Base-by-base conservation (phyloP, 164 flowering plant genomes). In the Magnolia sinica region DNA sequence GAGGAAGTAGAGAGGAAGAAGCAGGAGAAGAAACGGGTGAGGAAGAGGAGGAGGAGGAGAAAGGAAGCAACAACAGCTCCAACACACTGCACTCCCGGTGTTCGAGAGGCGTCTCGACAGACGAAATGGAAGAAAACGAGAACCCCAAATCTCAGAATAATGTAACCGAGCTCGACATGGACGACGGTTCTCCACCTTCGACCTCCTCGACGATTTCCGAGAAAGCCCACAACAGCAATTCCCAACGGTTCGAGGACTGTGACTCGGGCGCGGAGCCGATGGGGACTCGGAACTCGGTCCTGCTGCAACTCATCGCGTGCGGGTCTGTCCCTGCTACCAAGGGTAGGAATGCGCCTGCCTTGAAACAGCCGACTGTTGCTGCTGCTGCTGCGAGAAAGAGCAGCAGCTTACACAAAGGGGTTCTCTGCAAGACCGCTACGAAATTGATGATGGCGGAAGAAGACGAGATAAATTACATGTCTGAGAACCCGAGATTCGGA, bases 401-500 rank as follows among this genome's bases (percentile, higher is more conserved):
- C 24, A 71, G 75, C n/a, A 75, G 80, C 59, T 74, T 88, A 1
- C 88, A 78, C 2, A 85, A 73, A 78, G 88, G 83, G 71, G 90
- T 88, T 20, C 67, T 88, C 55, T 76, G 83, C 51, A 87, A 84
- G 73, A 76, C 79, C 2, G 90, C 80, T 29, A 78, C 68, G 31
- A 80, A 72, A 64, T 49, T 50, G 61, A 49, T 16, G 65, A 52
- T n/a, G 69, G 70, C 45, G 24, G 80, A 80, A 7, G 82, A 76
- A 9, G 85, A 89, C 77, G 87, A 89, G 70, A 81, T 90, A 23
- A 79, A 61, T 14, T 91, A 77, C 86, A 89, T 95, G 91, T 90
- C 98, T 2, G 92, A 91, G 84, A 95, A 92, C 73, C 96, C 96
- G 7, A 76, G 98, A 78, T 92, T 95, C 45, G 95, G 93, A 68